Conservation (phyloP, 2,329 filamentous ascomycete species). For the Talaromyces verruculosus region DNA sequence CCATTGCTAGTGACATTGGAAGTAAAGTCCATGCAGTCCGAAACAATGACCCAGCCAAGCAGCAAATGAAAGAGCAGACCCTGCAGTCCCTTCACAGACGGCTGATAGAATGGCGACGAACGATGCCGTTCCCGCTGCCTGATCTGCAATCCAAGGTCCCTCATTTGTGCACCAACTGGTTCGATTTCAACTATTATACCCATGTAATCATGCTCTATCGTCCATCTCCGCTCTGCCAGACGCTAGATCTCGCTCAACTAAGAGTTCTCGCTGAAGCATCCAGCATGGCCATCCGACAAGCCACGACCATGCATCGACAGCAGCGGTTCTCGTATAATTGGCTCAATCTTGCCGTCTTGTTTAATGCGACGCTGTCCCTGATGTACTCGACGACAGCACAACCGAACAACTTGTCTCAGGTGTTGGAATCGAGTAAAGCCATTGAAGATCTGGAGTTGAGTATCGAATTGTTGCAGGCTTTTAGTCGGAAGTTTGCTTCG, state of each 20-base stretch:
- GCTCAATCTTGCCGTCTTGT: conserved; percentile 45
- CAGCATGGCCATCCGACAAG: conserved; percentile 47
- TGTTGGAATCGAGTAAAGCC: conserved; percentile 24
- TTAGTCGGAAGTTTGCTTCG: conserved; percentile 28
- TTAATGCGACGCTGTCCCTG: conserved; percentile 46
- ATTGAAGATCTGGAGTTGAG: conserved; percentile 27
- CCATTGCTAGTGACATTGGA: conserved; percentile 45
- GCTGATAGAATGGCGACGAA: conserved; percentile 48
- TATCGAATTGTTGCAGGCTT: conserved; percentile 26
- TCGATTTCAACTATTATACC: conserved; percentile 52
- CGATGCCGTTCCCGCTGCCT: conserved; percentile 48
- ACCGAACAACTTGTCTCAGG: conserved; percentile 30
- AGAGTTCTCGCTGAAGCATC: conserved; percentile 43
- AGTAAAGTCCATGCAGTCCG: conserved; percentile 40
- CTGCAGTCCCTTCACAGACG: conserved; percentile 41
- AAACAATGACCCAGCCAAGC: conserved; percentile 22
- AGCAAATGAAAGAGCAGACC: conserved; percentile 34
- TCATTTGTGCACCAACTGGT: conserved; percentile 48
- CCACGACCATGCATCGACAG: conserved; percentile 41
- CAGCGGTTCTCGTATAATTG: conserved; percentile 46
- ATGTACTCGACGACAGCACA: conserved; percentile 47
- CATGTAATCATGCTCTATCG: conserved; percentile 49
- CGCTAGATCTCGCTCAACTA: conserved; percentile 37
- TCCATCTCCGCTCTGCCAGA: conserved; percentile 46
- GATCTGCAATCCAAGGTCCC: conserved; percentile 42